Evolutionary conservation across 129 eudicot genomes (phyloP).

Genomic region (Ambrosia artemisiifolia): DNA sequence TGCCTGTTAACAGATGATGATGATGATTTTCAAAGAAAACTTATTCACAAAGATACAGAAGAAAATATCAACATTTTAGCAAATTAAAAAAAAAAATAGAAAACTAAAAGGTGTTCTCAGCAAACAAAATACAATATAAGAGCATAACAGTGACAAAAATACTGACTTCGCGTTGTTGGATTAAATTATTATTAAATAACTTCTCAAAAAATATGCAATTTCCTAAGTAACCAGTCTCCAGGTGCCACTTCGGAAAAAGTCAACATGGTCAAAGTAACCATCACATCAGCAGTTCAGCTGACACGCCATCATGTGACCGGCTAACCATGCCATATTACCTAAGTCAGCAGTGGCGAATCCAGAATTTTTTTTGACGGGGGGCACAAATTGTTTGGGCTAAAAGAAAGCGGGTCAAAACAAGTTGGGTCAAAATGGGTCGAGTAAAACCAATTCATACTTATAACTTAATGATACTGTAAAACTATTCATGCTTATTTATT

Average conservation of each 20-base stretch:
- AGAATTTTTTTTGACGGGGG: too few species aligned
- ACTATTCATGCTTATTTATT: too few species aligned
- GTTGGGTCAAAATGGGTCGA: too few species aligned
- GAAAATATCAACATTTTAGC: slow-evolving; percentile 5
- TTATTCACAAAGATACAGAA: slow-evolving; percentile 9
- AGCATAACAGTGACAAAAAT: background rate
- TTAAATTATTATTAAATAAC: background rate
- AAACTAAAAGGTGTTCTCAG: background rate
- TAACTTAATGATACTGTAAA: too few species aligned
- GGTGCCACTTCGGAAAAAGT: background rate
- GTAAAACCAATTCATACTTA: too few species aligned
- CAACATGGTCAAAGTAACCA: background rate
- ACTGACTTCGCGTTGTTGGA: background rate
- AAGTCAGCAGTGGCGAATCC: background rate
- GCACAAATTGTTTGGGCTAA: too few species aligned
- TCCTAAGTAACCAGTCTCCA: background rate
- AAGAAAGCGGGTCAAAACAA: too few species aligned
- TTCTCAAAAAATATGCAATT: background rate
- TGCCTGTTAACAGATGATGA: slow-evolving; percentile 45
- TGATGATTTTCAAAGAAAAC: background rate
- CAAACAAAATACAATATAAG: slow-evolving; percentile 1
- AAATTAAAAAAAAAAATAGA: background rate
- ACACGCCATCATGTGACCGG: background rate
- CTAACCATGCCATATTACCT: background rate
- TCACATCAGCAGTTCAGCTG: slow-evolving; percentile 4